Evolutionary conservation across 116 monocot genomes (phyloP), one percentile per base, ranked within the genome.

Genomic region (Iris pallida): DNA sequence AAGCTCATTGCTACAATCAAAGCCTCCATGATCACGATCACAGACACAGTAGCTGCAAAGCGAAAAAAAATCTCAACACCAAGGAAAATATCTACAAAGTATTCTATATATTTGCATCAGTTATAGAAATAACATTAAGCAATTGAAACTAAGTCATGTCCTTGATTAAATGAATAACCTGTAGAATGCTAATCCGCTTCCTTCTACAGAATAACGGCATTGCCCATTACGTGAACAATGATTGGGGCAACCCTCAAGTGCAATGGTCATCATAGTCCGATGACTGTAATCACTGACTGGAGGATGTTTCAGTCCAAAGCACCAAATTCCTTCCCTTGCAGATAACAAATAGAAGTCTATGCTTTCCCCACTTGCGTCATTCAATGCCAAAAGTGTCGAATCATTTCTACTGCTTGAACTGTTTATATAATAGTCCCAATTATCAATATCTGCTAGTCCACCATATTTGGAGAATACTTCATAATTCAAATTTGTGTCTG

Each of bases 1-100:
- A 55, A 96, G 80, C 70, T 84, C 85, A 63, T 71, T 61, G 67
- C 87, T 96, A 63, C 96, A 96, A 80, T 96, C 92, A 77, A 89
- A 85, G 17, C 89, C 92, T 42, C 96, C 96, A 85, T 96, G 92
- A 64, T 87, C 82, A 61, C 92, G 84, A 68, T 92, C 84, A 81
- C 96, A 96, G 8, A 70, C 48, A 52, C 96, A 96, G 62, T 72
- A 86, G 55, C 92, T 96, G 82, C 13, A 57, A 73, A 47, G 54
- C 69, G 58, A 53, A 57, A 61, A 47, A 56, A 58, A 57, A 74
- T 30, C n/a, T n/a, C 45, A 2, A 14, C 16, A 46, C 48, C 18
- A 60, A 71, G 20, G 18, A 62, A 42, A 58, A 45, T 7, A 73
- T 13, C 51, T 49, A 53, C 45, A 30, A 30, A 30, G 0, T 30